Base-by-base conservation (phyloP, 768 basidiomycete species). In the Leccinum truebloodii region DNA sequence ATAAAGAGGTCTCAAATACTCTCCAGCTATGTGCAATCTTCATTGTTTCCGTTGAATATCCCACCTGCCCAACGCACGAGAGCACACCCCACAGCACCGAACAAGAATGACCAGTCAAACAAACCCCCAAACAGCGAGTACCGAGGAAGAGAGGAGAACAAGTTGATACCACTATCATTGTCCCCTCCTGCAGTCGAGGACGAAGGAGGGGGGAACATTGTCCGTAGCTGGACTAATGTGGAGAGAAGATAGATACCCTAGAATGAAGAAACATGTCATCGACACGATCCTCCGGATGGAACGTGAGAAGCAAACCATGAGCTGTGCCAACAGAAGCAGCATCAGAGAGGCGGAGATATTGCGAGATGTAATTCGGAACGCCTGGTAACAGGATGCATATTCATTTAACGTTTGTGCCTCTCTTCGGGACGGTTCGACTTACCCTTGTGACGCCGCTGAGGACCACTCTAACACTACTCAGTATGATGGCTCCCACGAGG, bases 191-290 rank as follows among this genome's bases (percentile, higher is more conserved):
- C 18, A 20, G 60, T 60, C 57, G 44, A 68, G n/a, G 48, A 60
- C 59, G 39, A 63, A 44, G 67, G 71, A 1, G 86, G 83, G 2
- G 92, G 92, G 71, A 94, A 92, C 12, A 88, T 87, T 28, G 87
- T 86, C 44, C 92, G 87, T 51, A 94, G 79, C 71, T 94, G 92
- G 13, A 94, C 86, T 52, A 94, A 76, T 0, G 91, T 94, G 4
- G 90, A 87, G 30, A 94, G 83, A 37, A 94, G 82, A 70, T 94
- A 94, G 48, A 90, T 88, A 12, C 88, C 89, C 92, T 94, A 30
- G 46, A 63, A 63, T 50, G 37, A 58, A 58, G 26, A 18, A 54
- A 30, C 58, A 44, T 52, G 24, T 22, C 39, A 52, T 53, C 37
- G 35, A 57, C 34, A 39, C 24, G 13, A 51, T 34, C 58, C 59